phyloP scores from a whole-genome alignment of 2,329 filamentous ascomycete species.

The Pestalotiopsis sp. region DNA sequence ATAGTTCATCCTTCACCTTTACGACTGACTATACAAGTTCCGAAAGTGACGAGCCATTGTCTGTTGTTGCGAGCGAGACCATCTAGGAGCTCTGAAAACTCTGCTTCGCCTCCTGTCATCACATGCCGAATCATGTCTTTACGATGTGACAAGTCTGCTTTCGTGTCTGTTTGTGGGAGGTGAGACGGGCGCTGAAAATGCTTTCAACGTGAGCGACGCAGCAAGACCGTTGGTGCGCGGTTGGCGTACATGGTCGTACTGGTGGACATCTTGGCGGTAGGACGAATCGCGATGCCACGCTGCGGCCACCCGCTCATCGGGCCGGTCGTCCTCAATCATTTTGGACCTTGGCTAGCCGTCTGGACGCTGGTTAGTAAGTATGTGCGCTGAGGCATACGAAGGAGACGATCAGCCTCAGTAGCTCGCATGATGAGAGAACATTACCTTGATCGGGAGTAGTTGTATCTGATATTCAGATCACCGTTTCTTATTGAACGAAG shows the following conservation, averaged over 20 bases:
- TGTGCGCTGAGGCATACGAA: background rate
- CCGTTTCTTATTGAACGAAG: too few species aligned
- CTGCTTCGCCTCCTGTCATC: background rate
- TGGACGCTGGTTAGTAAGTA: background rate
- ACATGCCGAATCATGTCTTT: background rate
- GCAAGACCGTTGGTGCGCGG: background rate
- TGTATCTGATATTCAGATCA: too few species aligned
- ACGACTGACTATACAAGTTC: too few species aligned
- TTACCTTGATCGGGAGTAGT: too few species aligned
- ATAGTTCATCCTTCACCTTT: background rate
- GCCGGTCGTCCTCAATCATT: background rate
- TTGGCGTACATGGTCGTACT: background rate
- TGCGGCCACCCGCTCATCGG: conserved; percentile 7
- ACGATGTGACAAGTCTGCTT: background rate
- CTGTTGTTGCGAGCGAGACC: too few species aligned
- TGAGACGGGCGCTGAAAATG: conserved; percentile 2
- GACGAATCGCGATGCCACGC: conserved; percentile 1
- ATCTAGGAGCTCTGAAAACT: background rate
- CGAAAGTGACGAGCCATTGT: too few species aligned
- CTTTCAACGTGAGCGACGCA: background rate
- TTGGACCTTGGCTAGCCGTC: background rate
- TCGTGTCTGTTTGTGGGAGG: conserved; percentile 6
- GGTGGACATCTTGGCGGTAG: background rate
- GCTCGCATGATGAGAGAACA: too few species aligned
- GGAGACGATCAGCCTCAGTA: background rate